These are phyloP conservation scores for Tetrahymena thermophila DNA, from an alignment of 73 alveolate genomes.

Conservation along the genomic window DNA sequence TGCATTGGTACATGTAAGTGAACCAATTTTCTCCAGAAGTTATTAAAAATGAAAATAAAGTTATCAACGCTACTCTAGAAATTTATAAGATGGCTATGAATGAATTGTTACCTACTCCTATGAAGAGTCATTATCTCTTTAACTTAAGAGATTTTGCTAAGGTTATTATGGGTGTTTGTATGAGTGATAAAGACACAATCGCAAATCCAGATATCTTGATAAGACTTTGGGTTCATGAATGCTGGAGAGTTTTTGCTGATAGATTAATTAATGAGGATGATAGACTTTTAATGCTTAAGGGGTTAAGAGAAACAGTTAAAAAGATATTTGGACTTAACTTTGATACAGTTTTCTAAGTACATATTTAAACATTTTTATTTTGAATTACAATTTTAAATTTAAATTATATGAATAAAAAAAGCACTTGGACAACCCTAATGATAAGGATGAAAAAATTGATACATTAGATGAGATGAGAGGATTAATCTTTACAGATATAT, in stretches of 20 bases:
- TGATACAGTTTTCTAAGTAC: slow-evolving; percentile 70
- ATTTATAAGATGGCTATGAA: slow-evolving; percentile 92
- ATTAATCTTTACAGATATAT: slow-evolving; percentile 82
- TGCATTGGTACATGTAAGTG: slow-evolving; percentile 85
- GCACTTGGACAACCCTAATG: slow-evolving; percentile 52
- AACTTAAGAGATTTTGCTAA: slow-evolving; percentile 98
- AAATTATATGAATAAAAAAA: background rate
- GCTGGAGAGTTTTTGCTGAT: slow-evolving; percentile 98
- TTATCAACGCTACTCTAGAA: slow-evolving; percentile 88
- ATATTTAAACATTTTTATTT: background rate
- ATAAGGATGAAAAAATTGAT: slow-evolving; percentile 84
- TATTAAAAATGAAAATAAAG: slow-evolving; percentile 70
- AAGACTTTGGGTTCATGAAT: slow-evolving; percentile 99
- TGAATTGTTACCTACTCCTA: slow-evolving; percentile 97
- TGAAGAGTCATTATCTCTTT: slow-evolving; percentile 97
- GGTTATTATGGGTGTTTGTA: slow-evolving; percentile 94
- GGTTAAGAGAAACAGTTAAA: slow-evolving; percentile 85
- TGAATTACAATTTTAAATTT: background rate
- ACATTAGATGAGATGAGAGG: slow-evolving; percentile 92
- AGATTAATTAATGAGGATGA: slow-evolving; percentile 96
- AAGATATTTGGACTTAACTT: slow-evolving; percentile 87
- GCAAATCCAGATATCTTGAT: slow-evolving; percentile 76
- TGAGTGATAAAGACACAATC: slow-evolving; percentile 81
- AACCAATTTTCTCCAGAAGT: slow-evolving; percentile 79
- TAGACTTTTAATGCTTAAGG: slow-evolving; percentile 91